These are phyloP conservation scores for Tetrastigma voinierianum DNA, from an alignment of 164 flowering plant genomes.

Conservation along the genomic window DNA sequence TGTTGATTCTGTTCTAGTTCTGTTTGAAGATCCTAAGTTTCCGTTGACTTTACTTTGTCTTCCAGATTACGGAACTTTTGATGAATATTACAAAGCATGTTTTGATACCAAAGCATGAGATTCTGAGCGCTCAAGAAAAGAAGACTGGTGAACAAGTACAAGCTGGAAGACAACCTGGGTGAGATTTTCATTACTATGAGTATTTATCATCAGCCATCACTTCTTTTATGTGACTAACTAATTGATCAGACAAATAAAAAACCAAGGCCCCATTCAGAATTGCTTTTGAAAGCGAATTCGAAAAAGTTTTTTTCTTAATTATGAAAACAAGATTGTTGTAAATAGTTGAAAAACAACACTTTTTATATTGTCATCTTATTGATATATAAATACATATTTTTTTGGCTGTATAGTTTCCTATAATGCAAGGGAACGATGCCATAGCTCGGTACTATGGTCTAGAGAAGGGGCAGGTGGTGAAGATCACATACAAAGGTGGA, in stretches of 20 bases:
- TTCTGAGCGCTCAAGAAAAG: constrained; percentile 24
- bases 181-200: too few species aligned
- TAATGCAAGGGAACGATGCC: constrained; percentile 21
- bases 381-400: too few species aligned
- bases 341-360: too few species aligned
- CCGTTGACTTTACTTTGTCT: background rate
- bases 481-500: constrained; percentile 14
- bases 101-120: constrained; percentile 20
- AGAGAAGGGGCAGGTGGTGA: constrained; percentile 32
- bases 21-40: background rate
- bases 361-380: too few species aligned
- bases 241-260: too few species aligned
- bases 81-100: constrained; percentile 34
- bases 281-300: too few species aligned
- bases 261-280: too few species aligned
- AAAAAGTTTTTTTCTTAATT: background rate
- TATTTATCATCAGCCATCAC: too few species aligned
- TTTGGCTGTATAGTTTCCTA: constrained; percentile 16
- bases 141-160: constrained; percentile 17
- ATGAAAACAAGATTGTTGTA: background rate
- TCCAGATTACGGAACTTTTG: constrained; percentile 34
- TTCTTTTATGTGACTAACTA: background rate
- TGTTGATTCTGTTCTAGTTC: background rate
- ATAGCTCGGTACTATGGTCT: constrained; percentile 30
- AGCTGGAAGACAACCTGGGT: constrained; percentile 29